These are phyloP conservation scores for Rosa hybrid DNA, from an alignment of 331 rosid genomes.

Conservation along the genomic window DNA sequence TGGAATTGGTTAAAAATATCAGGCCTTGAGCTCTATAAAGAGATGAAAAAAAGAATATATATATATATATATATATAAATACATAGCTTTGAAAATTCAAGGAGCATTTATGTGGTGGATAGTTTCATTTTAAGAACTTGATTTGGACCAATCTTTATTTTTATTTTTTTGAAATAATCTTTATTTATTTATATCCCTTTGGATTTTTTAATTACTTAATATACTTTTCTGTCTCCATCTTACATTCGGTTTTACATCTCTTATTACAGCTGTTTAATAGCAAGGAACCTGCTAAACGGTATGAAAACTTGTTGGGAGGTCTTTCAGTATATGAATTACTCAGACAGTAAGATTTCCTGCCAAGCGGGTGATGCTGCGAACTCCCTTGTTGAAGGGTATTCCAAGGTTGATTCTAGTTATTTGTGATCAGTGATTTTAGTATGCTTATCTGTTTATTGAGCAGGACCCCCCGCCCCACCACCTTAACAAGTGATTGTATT, in stretches of 20 bases:
- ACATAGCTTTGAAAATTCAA: neutral
- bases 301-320: constrained; percentile 94
- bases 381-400: constrained; percentile 79
- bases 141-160: neutral
- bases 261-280: constrained; percentile 80
- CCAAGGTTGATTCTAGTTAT: constrained; percentile 67
- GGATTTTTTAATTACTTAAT: neutral
- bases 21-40: neutral
- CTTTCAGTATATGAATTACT: constrained; percentile 81
- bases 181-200: neutral
- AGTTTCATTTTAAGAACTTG: constrained; percentile 6
- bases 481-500: constrained; percentile 25
- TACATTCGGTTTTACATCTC: constrained; percentile 23
- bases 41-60: neutral
- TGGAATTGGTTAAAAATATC: neutral
- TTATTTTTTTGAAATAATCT: neutral
- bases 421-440: constrained; percentile 25
- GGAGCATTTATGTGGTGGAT: neutral
- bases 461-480: constrained; percentile 18
- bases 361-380: constrained; percentile 79
- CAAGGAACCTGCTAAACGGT: constrained; percentile 89
- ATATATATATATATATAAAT: too few relatives aligned
- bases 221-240: constrained; percentile 21
- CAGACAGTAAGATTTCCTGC: constrained; percentile 72
- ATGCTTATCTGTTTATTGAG: constrained; percentile 24